phyloP scores from a whole-genome alignment of 768 basidiomycete genomes.

The Termitomyces sp. region DNA sequence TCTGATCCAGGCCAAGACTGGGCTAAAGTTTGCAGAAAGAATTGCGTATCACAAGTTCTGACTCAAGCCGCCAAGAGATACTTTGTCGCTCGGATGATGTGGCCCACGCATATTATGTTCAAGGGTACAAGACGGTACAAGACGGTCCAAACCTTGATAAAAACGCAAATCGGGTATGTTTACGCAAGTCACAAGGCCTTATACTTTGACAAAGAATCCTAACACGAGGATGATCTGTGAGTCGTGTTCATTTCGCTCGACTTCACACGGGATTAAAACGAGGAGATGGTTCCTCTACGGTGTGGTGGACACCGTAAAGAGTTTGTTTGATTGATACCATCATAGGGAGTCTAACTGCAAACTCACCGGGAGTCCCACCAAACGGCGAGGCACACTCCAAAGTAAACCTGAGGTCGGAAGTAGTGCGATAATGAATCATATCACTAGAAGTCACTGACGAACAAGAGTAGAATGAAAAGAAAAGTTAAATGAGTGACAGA shows the following conservation, averaged over 20 bases:
- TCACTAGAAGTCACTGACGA: too few species aligned
- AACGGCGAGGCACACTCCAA: too few species aligned
- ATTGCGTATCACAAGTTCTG: not conserved
- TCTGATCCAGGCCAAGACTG: not conserved
- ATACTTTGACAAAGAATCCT: not conserved
- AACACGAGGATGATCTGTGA: not conserved
- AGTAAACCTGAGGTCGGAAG: not conserved
- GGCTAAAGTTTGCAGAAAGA: not conserved
- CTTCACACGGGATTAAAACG: not conserved
- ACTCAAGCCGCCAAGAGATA: not conserved
- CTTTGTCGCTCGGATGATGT: not conserved
- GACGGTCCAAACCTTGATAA: not conserved
- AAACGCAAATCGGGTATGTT: conserved; percentile 1
- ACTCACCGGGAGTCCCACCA: too few species aligned
- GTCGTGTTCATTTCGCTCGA: not conserved
- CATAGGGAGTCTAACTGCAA: not conserved
- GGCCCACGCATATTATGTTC: not conserved
- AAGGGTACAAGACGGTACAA: not conserved
- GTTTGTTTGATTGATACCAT: not conserved
- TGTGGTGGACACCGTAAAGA: not conserved
- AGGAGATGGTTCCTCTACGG: not conserved
- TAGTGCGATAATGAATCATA: not conserved
- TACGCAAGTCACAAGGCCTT: not conserved
- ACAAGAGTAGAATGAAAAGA: not conserved
- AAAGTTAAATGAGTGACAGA: not conserved